A percentile compares a stretch with the other conserved stretches of the same genome.
Evolutionary conservation across 2,329 filamentous ascomycete genomes (phyloP).

Genomic region (Aureobasidium sp.): DNA sequence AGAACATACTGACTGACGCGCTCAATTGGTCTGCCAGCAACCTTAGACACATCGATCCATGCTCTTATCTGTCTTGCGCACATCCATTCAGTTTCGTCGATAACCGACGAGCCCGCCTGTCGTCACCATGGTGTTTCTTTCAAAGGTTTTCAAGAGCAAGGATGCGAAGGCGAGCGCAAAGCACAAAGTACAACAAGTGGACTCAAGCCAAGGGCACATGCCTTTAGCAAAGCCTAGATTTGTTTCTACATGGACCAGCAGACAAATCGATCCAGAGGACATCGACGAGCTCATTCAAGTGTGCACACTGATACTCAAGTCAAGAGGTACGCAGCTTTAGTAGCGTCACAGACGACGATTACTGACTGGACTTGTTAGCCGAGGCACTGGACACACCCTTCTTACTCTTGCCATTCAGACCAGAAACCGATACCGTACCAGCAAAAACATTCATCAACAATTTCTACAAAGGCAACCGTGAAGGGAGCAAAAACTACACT

Average conservation of each 20-base stretch:
- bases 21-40: neutral
- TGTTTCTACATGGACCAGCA: conserved; percentile 78
- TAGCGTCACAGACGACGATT: neutral
- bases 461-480: conserved; percentile 68
- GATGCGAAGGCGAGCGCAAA: conserved; percentile 61
- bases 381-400: conserved; percentile 84
- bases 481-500: conserved; percentile 47
- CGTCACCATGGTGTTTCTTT: conserved; percentile 47
- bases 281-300: conserved; percentile 76
- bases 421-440: conserved; percentile 82
- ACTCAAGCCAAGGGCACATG: conserved; percentile 41
- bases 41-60: neutral
- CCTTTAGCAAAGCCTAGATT: conserved; percentile 64
- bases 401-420: conserved; percentile 86
- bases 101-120: neutral
- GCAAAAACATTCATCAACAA: conserved; percentile 88
- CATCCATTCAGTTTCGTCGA: neutral
- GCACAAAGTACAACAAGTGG: conserved; percentile 35
- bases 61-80: neutral
- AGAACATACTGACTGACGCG: neutral
- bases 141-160: conserved; percentile 62
- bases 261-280: conserved; percentile 77
- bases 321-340: conserved; percentile 60
- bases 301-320: conserved; percentile 87
- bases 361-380: conserved; percentile 16